Conservation (phyloP, 306 rosid species). For the Rosa persica region DNA sequence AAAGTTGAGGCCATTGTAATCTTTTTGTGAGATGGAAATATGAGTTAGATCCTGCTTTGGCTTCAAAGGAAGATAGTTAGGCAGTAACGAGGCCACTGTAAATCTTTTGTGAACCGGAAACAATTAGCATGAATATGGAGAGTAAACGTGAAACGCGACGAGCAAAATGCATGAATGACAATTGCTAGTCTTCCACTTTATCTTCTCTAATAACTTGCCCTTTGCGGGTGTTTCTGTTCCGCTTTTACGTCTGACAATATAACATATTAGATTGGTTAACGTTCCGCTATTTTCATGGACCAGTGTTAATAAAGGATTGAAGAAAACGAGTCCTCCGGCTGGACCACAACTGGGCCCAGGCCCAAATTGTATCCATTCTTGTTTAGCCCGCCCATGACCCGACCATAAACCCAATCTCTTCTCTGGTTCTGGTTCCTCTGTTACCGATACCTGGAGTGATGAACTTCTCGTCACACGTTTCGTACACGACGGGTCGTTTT, state of each 20-base stretch:
- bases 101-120: not conserved
- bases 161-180: constrained; percentile 4
- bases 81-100: constrained; percentile 9
- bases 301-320: no score
- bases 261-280: no score
- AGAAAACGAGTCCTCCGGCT: not conserved
- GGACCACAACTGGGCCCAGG: not conserved
- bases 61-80: constrained; percentile 7
- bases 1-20: not conserved
- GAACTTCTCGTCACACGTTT: constrained; percentile 57
- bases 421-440: constrained; percentile 1
- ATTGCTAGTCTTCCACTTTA: not conserved
- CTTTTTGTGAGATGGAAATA: not conserved
- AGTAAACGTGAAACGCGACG: not conserved
- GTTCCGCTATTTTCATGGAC: no score
- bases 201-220: no score
- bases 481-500: constrained; percentile 39
- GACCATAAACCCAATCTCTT: not conserved
- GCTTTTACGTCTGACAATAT: no score
- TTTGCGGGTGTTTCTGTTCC: no score
- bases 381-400: not conserved
- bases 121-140: not conserved
- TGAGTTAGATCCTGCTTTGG: not conserved
- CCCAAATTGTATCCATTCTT: not conserved
- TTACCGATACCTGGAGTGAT: constrained; percentile 24